Evolutionary conservation across 306 rosid species (phyloP).

Genomic region (Castanea mollissima): DNA sequence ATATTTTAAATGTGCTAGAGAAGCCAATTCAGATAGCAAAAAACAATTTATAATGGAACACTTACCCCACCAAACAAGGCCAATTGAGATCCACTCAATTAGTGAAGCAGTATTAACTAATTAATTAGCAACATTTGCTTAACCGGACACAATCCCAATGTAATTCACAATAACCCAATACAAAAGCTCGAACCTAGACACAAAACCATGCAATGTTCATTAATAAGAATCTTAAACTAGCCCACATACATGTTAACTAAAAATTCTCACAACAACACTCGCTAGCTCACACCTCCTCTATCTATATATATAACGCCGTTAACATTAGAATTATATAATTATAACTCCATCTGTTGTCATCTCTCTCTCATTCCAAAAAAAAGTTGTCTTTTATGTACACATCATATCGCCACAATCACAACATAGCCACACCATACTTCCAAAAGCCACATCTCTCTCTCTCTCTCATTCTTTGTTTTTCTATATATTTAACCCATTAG

Average conservation of each 20-base stretch:
- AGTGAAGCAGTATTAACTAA: too few relatives aligned
- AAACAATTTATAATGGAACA: too few relatives aligned
- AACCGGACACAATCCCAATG: neutral
- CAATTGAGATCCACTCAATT: too few relatives aligned
- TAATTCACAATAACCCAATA: neutral
- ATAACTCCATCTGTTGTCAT: slow-evolving; percentile 24
- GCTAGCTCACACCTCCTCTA: neutral
- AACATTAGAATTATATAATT: neutral
- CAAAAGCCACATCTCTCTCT: neutral
- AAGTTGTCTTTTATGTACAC: slow-evolving; percentile 20
- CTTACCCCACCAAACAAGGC: too few relatives aligned
- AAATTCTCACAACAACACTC: neutral
- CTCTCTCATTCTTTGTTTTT: neutral
- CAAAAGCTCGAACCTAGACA: slow-evolving; percentile 23
- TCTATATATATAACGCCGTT: slow-evolving; percentile 43
- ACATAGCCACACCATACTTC: slow-evolving; percentile 17
- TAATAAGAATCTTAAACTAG: neutral
- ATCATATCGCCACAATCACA: slow-evolving; percentile 41
- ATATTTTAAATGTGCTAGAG: too few relatives aligned
- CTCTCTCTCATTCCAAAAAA: neutral
- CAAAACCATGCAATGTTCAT: slow-evolving; percentile 19
- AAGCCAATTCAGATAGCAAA: too few relatives aligned
- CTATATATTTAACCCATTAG: neutral
- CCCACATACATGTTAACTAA: slow-evolving; percentile 29
- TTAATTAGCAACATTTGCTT: too few relatives aligned